Conservation (phyloP, 768 basidiomycete species). For the Gloeophyllum trabeum region DNA sequence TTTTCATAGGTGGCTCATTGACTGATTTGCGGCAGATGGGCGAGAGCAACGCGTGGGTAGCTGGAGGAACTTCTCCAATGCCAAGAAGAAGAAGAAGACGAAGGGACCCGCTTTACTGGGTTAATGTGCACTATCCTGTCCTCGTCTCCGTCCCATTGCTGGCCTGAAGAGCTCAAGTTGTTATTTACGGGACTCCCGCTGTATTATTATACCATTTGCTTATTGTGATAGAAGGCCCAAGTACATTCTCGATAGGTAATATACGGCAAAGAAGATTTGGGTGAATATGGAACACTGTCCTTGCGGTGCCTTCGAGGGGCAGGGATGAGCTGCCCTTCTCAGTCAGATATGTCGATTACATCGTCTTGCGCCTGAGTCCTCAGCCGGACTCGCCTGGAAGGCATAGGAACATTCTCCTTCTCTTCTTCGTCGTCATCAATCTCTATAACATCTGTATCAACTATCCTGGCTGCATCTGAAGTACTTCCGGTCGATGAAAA, state of each 20-base stretch:
- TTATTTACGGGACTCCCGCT: no score
- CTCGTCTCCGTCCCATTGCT: no score
- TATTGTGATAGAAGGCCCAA: no score
- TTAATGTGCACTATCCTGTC: no score
- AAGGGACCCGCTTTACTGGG: constrained; percentile 62
- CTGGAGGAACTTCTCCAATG: constrained; percentile 66
- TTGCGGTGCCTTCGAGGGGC: no score
- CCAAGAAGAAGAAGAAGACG: constrained; percentile 72
- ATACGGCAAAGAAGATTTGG: no score
- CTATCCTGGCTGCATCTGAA: no score
- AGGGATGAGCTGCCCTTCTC: no score
- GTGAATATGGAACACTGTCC: no score
- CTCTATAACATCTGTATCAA: constrained; percentile 24
- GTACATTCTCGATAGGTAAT: no score
- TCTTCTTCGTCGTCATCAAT: constrained; percentile 39
- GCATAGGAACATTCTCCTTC: constrained; percentile 51
- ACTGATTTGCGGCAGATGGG: constrained; percentile 31
- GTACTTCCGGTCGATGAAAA: not conserved
- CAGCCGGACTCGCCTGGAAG: constrained; percentile 37
- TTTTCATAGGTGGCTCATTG: not conserved
- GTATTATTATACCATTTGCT: no score
- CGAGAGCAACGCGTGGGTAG: constrained; percentile 77
- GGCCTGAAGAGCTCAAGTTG: no score
- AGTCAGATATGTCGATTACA: constrained; percentile 50
- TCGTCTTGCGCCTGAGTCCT: constrained; percentile 22